phyloP scores from a whole-genome alignment of 129 eudicot species.

The Flaveria bidentis region DNA sequence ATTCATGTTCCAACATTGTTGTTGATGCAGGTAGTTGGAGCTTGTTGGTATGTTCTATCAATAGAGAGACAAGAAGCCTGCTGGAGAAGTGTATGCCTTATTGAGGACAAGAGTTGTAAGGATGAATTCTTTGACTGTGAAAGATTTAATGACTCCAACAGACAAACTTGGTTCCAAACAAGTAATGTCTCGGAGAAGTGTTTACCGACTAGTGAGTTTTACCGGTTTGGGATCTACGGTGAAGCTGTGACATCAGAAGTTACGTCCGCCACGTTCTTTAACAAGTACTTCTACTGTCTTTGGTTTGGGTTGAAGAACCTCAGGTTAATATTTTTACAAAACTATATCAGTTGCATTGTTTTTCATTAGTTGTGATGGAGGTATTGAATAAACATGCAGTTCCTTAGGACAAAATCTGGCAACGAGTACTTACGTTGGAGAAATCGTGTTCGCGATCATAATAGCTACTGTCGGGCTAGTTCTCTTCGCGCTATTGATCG shows the following conservation, averaged over 20 bases:
- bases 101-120: constrained; percentile 49
- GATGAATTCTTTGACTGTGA: constrained; percentile 69
- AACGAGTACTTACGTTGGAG: constrained; percentile 73
- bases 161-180: constrained; percentile 56
- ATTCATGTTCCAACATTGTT: constrained; percentile 10
- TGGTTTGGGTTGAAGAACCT: constrained; percentile 93
- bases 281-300: constrained; percentile 86
- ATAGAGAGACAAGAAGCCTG: constrained; percentile 93
- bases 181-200: constrained; percentile 67
- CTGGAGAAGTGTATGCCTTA: constrained; percentile 65
- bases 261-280: constrained; percentile 63
- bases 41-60: constrained; percentile 83
- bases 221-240: constrained; percentile 81
- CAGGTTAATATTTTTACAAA: constrained; percentile 40
- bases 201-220: constrained; percentile 48
- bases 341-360: neutral
- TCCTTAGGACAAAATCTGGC: constrained; percentile 73
- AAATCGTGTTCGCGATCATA: constrained; percentile 66
- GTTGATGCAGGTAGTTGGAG: constrained; percentile 62
- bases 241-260: constrained; percentile 67
- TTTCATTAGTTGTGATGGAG: neutral
- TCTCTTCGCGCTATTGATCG: constrained; percentile 89
- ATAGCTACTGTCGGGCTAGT: constrained; percentile 74
- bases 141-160: constrained; percentile 29
- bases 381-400: constrained; percentile 34